These are phyloP conservation scores for Euphrasia confusa DNA, from an alignment of 257 asterid genomes.

Conservation along the genomic window DNA sequence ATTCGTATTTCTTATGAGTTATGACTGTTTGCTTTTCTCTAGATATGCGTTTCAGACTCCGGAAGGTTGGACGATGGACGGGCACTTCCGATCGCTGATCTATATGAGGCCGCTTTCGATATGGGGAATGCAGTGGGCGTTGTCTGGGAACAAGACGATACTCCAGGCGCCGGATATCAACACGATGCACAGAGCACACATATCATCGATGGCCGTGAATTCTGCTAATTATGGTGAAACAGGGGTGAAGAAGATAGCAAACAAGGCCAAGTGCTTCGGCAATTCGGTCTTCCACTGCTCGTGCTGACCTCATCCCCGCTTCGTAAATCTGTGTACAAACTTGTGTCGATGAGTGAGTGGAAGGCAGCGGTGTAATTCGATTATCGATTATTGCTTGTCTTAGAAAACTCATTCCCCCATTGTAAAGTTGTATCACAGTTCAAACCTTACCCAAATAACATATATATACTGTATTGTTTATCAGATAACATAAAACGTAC, in stretches of 20 bases:
- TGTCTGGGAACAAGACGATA: constrained; percentile 47
- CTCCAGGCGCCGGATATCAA: constrained; percentile 47
- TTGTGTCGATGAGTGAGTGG: not conserved
- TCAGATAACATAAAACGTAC: too few species aligned
- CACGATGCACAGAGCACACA: constrained; percentile 52
- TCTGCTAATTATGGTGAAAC: constrained; percentile 38
- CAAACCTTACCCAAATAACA: too few species aligned
- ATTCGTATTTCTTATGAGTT: too few species aligned
- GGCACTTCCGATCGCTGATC: constrained; percentile 87
- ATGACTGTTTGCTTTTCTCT: constrained; percentile 27
- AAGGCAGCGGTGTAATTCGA: not conserved
- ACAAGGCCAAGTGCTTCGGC: constrained; percentile 58
- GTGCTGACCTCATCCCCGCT: constrained; percentile 32
- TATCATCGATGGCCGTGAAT: constrained; percentile 22
- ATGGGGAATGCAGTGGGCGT: constrained; percentile 96
- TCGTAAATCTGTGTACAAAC: not conserved
- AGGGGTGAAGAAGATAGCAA: constrained; percentile 47
- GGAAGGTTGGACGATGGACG: constrained; percentile 88
- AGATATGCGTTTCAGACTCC: constrained; percentile 96
- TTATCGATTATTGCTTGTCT: not conserved
- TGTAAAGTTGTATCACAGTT: not conserved
- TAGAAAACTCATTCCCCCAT: not conserved
- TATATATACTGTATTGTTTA: too few species aligned
- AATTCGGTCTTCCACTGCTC: constrained; percentile 65
- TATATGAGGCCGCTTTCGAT: constrained; percentile 96